Base-by-base conservation (phyloP, 2,329 filamentous ascomycete species). In the Nakataea oryzae region DNA sequence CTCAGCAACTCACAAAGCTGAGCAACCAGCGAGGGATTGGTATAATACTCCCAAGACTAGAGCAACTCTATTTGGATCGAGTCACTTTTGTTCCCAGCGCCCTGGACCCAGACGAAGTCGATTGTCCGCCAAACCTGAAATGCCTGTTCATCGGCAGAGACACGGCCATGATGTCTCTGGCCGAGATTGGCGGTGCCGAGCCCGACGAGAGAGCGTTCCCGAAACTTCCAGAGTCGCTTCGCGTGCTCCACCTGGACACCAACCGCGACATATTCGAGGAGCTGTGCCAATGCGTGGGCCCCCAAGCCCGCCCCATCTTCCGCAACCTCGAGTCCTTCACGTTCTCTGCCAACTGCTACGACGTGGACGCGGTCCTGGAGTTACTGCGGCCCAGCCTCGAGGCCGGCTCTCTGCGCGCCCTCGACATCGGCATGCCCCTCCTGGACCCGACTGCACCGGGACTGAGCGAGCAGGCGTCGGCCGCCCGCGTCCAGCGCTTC, bases 21-120 rank as follows among this genome's bases (percentile, higher is more conserved):
- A 17, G 21, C 9, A 47, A 3, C 17, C 4, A 50, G 41, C 41
- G 41, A 50, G 41, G 21, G 41, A 50, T 62, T 30, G 26, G 13
- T 26, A 21, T 54, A 30, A 3, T 54, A 61, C n/a, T 58, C 60
- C 6, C n/a, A 26, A 24, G 24, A 3, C 62, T 67, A 1, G 60
- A 67, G 57, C 65, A 66, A 54, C 60, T 66, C 4, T 61, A 34
- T 13, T 59, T 67, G 3, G 63, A 62, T 7, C 27, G 32, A 47
- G 32, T 26, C 32, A 47, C 41, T 14, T 17, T 61, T 27, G 8
- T n/a, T 29, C 1, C 21, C 27, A 24, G 13, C n/a, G 30, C 13
- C 54, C 12, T 26, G 47, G 29, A 47, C 55, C 7, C 30, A 58
- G 54, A 55, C 17, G 14, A 50, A n/a, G 7, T 8, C 21, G 21